Conservation (phyloP, 371 early-diverging fungal genomes). For the Rhizopus stolonifer region DNA sequence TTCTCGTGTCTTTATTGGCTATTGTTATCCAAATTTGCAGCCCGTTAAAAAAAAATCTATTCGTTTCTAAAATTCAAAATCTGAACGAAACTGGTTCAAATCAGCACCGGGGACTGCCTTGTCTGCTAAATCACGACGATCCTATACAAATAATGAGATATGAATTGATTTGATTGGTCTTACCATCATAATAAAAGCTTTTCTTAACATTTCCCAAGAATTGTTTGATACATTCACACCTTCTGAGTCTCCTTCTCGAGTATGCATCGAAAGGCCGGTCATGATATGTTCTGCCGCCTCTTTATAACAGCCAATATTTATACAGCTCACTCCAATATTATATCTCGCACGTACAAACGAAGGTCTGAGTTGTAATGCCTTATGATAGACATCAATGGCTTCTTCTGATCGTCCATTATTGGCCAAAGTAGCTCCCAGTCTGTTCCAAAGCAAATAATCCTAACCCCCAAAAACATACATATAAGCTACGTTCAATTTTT, state of each 20-base stretch:
- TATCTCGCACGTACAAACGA: slow-evolving; percentile 94
- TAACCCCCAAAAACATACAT: slow-evolving; percentile 13
- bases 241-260: slow-evolving; percentile 47
- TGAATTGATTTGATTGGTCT: slow-evolving; percentile 2
- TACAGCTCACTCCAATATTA: slow-evolving; percentile 93
- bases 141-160: slow-evolving; percentile 35
- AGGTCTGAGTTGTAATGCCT: slow-evolving; percentile 92
- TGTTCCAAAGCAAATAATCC: slow-evolving; percentile 96
- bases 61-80: slow-evolving; percentile 57
- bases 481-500: neutral
- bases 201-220: slow-evolving; percentile 65
- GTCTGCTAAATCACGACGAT: slow-evolving; percentile 57
- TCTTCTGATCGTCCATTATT: slow-evolving; percentile 78
- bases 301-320: slow-evolving; percentile 87
- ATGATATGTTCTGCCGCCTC: slow-evolving; percentile 96
- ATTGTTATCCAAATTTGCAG: too few relatives aligned
- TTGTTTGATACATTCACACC: slow-evolving; percentile 64
- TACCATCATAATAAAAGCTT: slow-evolving; percentile 67
- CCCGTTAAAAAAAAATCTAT: too few relatives aligned
- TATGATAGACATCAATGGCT: slow-evolving; percentile 94
- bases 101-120: slow-evolving; percentile 61
- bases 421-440: slow-evolving; percentile 95
- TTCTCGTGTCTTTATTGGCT: too few relatives aligned
- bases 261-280: slow-evolving; percentile 84
- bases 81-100: slow-evolving; percentile 58